phyloP scores from a whole-genome alignment of 768 basidiomycete species.

The Dacryopinax spathularia region DNA sequence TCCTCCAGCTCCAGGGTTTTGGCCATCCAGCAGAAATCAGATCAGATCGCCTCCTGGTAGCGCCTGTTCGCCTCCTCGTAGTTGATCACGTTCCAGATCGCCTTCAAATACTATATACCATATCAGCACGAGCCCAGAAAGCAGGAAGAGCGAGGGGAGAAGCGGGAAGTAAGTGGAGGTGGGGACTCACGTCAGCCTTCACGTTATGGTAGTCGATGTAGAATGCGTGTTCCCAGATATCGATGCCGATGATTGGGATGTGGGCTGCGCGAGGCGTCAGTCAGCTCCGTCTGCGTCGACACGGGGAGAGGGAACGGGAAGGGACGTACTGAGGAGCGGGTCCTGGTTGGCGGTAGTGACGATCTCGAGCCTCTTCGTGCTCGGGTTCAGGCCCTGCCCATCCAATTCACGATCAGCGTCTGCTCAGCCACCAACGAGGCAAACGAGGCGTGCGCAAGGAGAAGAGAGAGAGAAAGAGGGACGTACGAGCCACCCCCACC shows the following conservation, averaged over 20 bases:
- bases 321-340: slow-evolving; percentile 34
- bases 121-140: background rate
- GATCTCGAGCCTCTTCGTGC: slow-evolving; percentile 65
- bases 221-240: slow-evolving; percentile 82
- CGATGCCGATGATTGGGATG: slow-evolving; percentile 77
- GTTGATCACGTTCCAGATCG: slow-evolving; percentile 17
- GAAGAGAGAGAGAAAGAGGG: slow-evolving; percentile 8
- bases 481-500: slow-evolving; percentile 93
- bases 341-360: slow-evolving; percentile 95
- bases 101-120: background rate
- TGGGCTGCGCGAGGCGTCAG: slow-evolving; percentile 23
- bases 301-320: background rate
- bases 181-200: slow-evolving; percentile 65
- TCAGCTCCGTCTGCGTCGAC: background rate
- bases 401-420: background rate
- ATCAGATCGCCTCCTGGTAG: slow-evolving; percentile 27
- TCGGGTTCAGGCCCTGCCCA: slow-evolving; percentile 51
- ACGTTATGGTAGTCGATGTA: slow-evolving; percentile 95
- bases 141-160: background rate
- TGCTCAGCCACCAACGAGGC: background rate
- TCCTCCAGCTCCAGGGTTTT: background rate
- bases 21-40: background rate
- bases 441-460: background rate
- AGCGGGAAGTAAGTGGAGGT: too few relatives aligned
- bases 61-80: slow-evolving; percentile 65